Percentiles rank a stretch among this genome's conserved stretches.
Evolutionary conservation across 2,329 filamentous ascomycete species (phyloP).

Genomic region (Epichloe hybrida): DNA sequence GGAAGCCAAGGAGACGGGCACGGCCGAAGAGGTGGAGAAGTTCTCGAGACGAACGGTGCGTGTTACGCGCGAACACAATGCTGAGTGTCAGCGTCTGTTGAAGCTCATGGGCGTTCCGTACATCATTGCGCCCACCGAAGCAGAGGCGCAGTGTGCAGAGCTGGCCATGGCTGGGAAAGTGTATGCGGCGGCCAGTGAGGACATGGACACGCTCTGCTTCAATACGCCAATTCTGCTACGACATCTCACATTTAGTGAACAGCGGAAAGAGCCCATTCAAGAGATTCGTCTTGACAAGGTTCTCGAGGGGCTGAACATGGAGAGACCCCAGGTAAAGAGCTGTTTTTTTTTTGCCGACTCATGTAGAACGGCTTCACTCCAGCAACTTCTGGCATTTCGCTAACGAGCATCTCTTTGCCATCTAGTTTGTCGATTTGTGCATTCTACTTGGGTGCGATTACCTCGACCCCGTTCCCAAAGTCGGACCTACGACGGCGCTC

Average conservation of each 20-base stretch:
- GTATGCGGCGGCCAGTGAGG: conserved; percentile 90
- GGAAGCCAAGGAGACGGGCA: conserved; percentile 94
- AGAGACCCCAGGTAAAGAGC: conserved; percentile 56
- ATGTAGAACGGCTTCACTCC: not conserved
- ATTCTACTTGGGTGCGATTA: conserved; percentile 97
- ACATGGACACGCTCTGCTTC: conserved; percentile 98
- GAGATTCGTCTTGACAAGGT: conserved; percentile 85
- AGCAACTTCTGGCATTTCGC: conserved; percentile 5
- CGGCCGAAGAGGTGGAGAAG: conserved; percentile 93
- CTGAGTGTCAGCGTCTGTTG: conserved; percentile 79
- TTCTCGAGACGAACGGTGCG: conserved; percentile 87
- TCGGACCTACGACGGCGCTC: conserved; percentile 82
- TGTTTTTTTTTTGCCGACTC: not conserved
- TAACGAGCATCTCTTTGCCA: not conserved
- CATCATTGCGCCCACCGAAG: conserved; percentile 90
- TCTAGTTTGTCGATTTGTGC: conserved; percentile 89
- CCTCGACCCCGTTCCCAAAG: conserved; percentile 87
- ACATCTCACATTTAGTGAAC: conserved; percentile 93
- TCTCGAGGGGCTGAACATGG: conserved; percentile 77
- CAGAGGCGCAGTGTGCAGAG: conserved; percentile 89
- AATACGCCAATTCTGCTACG: conserved; percentile 80
- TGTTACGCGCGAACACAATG: conserved; percentile 94
- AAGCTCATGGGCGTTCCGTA: conserved; percentile 95
- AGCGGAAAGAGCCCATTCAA: conserved; percentile 93
- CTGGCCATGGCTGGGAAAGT: conserved; percentile 87